A percentile compares a stretch with the other conserved stretches of the same genome.
These are phyloP conservation scores for Nothophoma quercina DNA, from an alignment of 2,329 filamentous ascomycete genomes.

Conservation along the genomic window DNA sequence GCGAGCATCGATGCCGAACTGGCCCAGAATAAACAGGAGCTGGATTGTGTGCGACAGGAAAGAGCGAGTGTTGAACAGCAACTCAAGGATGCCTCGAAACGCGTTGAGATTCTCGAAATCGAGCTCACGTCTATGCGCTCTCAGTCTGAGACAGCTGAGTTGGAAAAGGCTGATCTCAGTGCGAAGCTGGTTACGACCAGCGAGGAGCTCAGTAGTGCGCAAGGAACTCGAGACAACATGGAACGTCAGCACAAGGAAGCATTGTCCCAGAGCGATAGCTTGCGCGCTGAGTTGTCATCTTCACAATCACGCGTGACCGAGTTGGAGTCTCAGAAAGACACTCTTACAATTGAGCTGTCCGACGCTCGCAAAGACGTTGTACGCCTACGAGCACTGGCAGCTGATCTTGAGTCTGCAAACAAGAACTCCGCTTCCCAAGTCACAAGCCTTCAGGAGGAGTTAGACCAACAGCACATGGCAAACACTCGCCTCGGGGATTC, in stretches of 20 bases:
- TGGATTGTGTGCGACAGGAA: constrained; percentile 11
- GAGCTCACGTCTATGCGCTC: constrained; percentile 26
- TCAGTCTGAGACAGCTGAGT: constrained; percentile 24
- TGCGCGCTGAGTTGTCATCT: constrained; percentile 26
- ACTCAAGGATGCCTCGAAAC: constrained; percentile 15
- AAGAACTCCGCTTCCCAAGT: constrained; percentile 26
- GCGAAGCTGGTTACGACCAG: constrained; percentile 23
- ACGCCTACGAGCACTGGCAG: constrained; percentile 23
- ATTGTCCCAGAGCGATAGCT: constrained; percentile 9
- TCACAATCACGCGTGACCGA: constrained; percentile 24
- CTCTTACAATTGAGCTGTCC: constrained; percentile 26
- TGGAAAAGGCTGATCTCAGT: constrained; percentile 28
- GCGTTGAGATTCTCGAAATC: constrained; percentile 21
- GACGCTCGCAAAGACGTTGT: constrained; percentile 18
- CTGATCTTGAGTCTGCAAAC: constrained; percentile 29
- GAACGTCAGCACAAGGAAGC: constrained; percentile 16
- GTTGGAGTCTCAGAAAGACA: constrained; percentile 30
- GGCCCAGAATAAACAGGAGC: constrained; percentile 6
- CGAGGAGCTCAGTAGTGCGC: background rate
- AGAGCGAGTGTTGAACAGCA: constrained; percentile 10
- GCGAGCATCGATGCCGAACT: constrained; percentile 8
- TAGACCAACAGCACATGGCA: constrained; percentile 18
- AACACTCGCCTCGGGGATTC: constrained; percentile 23
- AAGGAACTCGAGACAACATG: background rate
- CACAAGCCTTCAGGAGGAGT: constrained; percentile 19